These are phyloP conservation scores for Achaetomium macrosporum DNA, from an alignment of 2,329 filamentous ascomycete species.

Conservation along the genomic window DNA sequence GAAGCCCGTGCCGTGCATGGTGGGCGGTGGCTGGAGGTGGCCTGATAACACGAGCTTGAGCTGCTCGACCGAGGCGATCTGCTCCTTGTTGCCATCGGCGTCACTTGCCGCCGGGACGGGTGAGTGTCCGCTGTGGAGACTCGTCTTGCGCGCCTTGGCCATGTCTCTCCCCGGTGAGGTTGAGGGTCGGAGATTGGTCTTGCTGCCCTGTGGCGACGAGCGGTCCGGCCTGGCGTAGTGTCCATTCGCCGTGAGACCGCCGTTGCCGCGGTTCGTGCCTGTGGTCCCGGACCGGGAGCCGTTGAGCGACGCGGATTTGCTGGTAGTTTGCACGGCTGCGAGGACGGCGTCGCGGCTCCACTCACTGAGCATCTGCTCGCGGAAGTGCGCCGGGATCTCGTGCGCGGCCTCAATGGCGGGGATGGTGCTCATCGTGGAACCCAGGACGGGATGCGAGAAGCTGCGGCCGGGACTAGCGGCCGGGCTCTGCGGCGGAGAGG, in stretches of 20 bases:
- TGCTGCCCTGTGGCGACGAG: constrained; percentile 42
- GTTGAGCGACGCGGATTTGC: constrained; percentile 67
- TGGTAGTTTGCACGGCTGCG: constrained; percentile 60
- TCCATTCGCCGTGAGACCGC: constrained; percentile 35
- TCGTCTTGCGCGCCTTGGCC: constrained; percentile 48
- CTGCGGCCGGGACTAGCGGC: constrained; percentile 61
- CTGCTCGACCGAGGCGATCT: constrained; percentile 56
- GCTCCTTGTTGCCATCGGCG: constrained; percentile 30
- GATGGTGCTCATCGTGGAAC: constrained; percentile 38
- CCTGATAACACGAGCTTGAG: constrained; percentile 57
- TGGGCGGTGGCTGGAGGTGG: constrained; percentile 36
- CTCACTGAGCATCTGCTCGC: constrained; percentile 68
- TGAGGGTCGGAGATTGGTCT: constrained; percentile 45
- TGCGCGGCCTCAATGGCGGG: constrained; percentile 36
- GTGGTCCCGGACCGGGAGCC: constrained; percentile 65
- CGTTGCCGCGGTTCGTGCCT: constrained; percentile 49
- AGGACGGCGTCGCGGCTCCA: constrained; percentile 76
- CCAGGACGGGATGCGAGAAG: constrained; percentile 57
- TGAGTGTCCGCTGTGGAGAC: constrained; percentile 47
- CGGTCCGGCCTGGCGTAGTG: constrained; percentile 33
- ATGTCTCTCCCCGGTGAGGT: constrained; percentile 34
- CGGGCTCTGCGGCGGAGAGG: constrained; percentile 64
- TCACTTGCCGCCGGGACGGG: constrained; percentile 31
- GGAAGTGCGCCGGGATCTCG: constrained; percentile 61
- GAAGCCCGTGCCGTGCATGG: constrained; percentile 34